Percentiles rank a stretch among this genome's conserved stretches.
These are phyloP conservation scores for Chiua sp. DNA, from an alignment of 1,284 basidiomycete genomes.

Conservation along the genomic window DNA sequence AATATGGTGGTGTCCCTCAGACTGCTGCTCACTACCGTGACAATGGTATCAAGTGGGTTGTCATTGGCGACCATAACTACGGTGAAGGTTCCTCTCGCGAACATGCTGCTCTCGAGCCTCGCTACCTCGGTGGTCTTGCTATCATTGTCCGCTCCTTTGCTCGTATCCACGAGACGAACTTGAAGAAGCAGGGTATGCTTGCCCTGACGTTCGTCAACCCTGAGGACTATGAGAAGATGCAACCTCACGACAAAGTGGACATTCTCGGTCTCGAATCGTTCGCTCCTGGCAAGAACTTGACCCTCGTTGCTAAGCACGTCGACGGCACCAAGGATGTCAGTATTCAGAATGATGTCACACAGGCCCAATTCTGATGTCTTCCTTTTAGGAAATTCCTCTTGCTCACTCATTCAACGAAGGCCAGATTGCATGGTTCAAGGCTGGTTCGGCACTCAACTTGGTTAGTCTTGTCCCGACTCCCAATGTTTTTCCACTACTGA, in stretches of 20 bases:
- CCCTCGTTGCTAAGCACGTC: slow-evolving; percentile 78
- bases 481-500: slow-evolving; percentile 38
- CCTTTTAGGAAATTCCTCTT: slow-evolving; percentile 59
- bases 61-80: slow-evolving; percentile 95
- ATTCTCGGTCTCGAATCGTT: slow-evolving; percentile 87
- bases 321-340: slow-evolving; percentile 78
- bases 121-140: slow-evolving; percentile 94
- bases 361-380: slow-evolving; percentile 8
- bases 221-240: slow-evolving; percentile 91
- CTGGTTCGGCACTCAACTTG: slow-evolving; percentile 86
- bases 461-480: slow-evolving; percentile 45
- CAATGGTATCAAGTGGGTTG: slow-evolving; percentile 92
- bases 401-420: slow-evolving; percentile 89
- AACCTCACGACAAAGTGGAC: slow-evolving; percentile 82
- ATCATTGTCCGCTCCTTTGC: slow-evolving; percentile 97
- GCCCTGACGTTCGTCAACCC: slow-evolving; percentile 89
- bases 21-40: slow-evolving; percentile 91
- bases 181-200: slow-evolving; percentile 98
- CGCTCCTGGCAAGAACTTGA: slow-evolving; percentile 89
- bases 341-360: slow-evolving; percentile 19
- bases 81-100: slow-evolving; percentile 98
- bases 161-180: slow-evolving; percentile 98
- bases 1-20: slow-evolving; percentile 86
- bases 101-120: slow-evolving; percentile 97
- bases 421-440: slow-evolving; percentile 96